Conservation (phyloP, 345 rosid species). For the Dovyalis caffra region DNA sequence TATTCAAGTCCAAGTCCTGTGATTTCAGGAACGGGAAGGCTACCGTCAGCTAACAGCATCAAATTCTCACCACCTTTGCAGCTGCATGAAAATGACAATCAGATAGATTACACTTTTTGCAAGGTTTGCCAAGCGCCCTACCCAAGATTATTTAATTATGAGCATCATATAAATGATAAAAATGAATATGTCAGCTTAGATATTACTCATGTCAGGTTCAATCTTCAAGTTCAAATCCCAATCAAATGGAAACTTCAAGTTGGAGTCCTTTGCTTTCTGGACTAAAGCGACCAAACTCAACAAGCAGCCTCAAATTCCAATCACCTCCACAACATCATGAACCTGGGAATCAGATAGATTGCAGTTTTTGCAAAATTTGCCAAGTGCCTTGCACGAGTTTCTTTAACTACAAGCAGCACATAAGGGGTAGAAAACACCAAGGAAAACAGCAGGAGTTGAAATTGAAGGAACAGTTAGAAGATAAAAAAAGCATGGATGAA, state of each 20-base stretch:
- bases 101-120: background rate
- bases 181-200: background rate
- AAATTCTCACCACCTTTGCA: no score
- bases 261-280: background rate
- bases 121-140: background rate
- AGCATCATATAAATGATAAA: background rate
- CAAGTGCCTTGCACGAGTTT: conserved; percentile 18
- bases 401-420: conserved; percentile 20
- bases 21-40: no score
- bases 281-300: background rate
- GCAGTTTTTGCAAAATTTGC: conserved; percentile 21
- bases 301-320: conserved; percentile 6
- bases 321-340: background rate
- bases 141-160: background rate
- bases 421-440: conserved; percentile 27
- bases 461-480: background rate
- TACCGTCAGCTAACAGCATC: no score
- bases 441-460: conserved; percentile 10
- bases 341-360: background rate
- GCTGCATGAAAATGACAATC: no score
- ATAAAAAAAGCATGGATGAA: no score
- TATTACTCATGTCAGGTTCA: conserved; percentile 11
- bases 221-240: conserved; percentile 4
- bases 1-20: background rate
- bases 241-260: background rate